Evolutionary conservation across 371 early-diverging fungal species (phyloP), one percentile per base, ranked within the genome.

Genomic region (Mucor plumbeus): DNA sequence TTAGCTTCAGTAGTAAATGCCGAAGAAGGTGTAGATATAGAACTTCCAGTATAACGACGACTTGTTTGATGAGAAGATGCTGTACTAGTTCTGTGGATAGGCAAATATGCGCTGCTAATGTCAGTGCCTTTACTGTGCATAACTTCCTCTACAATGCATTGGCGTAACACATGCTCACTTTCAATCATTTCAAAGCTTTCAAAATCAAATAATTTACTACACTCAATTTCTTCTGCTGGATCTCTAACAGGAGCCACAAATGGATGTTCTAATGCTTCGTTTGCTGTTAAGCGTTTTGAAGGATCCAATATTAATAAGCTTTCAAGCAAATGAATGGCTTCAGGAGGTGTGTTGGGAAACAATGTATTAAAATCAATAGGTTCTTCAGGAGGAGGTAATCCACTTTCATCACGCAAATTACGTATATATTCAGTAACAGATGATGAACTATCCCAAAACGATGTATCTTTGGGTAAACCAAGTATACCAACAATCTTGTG

Each of bases 391-490:
- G 90, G 82, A 19, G 88, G 77, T 13, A 75, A 53, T 5, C 87
- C 87, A 59, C 85, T 80, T 1, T 86, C 81, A 59, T 85, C 79
- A 1, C 87, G 85, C 19, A 91, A 60, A 3, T 68, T 71, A 13
- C 63, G 64, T 14, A 80, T 74, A 43, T 76, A 77, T 6, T 82
- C 77, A 17, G 80, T 81, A 13, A 84, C 82, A 11, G 75, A 73
- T 7, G 74, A 70, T 5, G 84, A 80, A 26, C 73, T 68, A 39
- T 70, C 76, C 81, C 84, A 81, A 36, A 84, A 79, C 5, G 79
- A 73, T 4, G 78, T 76, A 69, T 98, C 97, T 0, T 94, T 89
- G 0, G 99, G 99, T 10, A 99, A 94, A 36, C 99, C 99, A 33
- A 98, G 81, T 1, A 97, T 97, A 55, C 87, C 85, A 79, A 97